Percentiles rank a stretch among this genome's conserved stretches.
Evolutionary conservation across 257 asterid species (phyloP).

Genomic region (Ilex aquifolium): DNA sequence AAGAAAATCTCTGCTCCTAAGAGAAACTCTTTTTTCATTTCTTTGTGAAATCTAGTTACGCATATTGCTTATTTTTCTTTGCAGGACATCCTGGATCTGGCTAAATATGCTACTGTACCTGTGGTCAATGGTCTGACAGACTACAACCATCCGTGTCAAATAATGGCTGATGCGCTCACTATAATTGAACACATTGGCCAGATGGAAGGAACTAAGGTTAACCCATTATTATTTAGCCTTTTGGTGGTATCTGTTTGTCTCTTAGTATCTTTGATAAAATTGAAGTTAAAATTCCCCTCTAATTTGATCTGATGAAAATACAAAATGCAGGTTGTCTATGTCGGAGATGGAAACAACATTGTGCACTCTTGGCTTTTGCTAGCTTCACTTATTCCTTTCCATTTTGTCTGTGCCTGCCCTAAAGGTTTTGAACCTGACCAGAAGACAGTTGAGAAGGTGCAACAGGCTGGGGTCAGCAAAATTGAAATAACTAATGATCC

Average conservation of each 20-base stretch:
- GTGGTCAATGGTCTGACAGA: slow-evolving; percentile 93
- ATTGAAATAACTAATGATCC: slow-evolving; percentile 77
- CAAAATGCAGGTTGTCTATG: slow-evolving; percentile 73
- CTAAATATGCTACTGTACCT: slow-evolving; percentile 74
- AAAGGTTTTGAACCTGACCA: slow-evolving; percentile 82
- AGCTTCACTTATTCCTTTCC: slow-evolving; percentile 85
- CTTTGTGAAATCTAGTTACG: neutral
- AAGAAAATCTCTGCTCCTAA: too few species aligned
- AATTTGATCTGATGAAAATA: neutral
- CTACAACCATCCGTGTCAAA: slow-evolving; percentile 94
- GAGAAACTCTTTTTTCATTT: too few species aligned
- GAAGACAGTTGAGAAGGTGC: slow-evolving; percentile 57
- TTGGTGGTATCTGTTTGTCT: neutral
- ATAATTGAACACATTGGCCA: slow-evolving; percentile 84
- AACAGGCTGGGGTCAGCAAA: slow-evolving; percentile 71
- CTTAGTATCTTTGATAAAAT: neutral
- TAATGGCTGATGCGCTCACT: slow-evolving; percentile 98
- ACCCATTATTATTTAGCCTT: slow-evolving; percentile 2
- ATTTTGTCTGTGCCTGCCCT: slow-evolving; percentile 91
- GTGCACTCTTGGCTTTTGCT: slow-evolving; percentile 90
- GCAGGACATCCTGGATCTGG: slow-evolving; percentile 93
- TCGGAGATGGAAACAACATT: slow-evolving; percentile 96
- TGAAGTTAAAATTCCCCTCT: neutral
- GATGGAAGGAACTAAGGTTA: slow-evolving; percentile 86
- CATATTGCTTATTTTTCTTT: slow-evolving; percentile 10